Evolutionary conservation across 2,329 filamentous ascomycete species (phyloP).

Genomic region (Ascocoryne sarcoides): DNA sequence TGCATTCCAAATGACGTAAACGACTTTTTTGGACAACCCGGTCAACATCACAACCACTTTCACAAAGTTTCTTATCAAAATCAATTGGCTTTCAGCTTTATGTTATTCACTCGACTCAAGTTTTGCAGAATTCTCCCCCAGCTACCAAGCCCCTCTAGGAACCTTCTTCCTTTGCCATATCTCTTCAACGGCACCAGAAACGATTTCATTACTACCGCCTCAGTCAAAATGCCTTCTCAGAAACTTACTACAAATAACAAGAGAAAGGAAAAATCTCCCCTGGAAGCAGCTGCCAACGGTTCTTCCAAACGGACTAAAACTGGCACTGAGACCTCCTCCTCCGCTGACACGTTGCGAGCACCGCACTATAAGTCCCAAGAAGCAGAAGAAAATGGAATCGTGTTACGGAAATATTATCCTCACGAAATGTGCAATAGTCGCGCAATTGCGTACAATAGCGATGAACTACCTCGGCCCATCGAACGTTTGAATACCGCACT

Average conservation of each 20-base stretch:
- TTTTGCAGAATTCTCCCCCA: not conserved
- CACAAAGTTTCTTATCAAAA: not conserved
- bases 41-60: not conserved
- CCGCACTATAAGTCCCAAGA: constrained; percentile 29
- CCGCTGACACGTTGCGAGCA: constrained; percentile 15
- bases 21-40: not conserved
- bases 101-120: not conserved
- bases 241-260: constrained; percentile 16
- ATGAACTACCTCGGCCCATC: constrained; percentile 63
- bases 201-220: constrained; percentile 4
- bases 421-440: constrained; percentile 77
- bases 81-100: not conserved
- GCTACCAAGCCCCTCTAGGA: not conserved
- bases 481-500: constrained; percentile 55
- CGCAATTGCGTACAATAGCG: constrained; percentile 63
- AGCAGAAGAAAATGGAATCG: constrained; percentile 48
- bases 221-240: constrained; percentile 17
- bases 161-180: too few relatives aligned
- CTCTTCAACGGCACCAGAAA: constrained; percentile 1
- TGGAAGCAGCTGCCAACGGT: not conserved
- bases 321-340: constrained; percentile 5
- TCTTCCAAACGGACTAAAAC: constrained; percentile 23
- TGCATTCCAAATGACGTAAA: not conserved
- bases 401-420: constrained; percentile 71
- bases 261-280: constrained; percentile 17